Evolutionary conservation across 768 basidiomycete species (phyloP), one percentile per base, ranked within the genome.

Genomic region (Suillus weaverae): DNA sequence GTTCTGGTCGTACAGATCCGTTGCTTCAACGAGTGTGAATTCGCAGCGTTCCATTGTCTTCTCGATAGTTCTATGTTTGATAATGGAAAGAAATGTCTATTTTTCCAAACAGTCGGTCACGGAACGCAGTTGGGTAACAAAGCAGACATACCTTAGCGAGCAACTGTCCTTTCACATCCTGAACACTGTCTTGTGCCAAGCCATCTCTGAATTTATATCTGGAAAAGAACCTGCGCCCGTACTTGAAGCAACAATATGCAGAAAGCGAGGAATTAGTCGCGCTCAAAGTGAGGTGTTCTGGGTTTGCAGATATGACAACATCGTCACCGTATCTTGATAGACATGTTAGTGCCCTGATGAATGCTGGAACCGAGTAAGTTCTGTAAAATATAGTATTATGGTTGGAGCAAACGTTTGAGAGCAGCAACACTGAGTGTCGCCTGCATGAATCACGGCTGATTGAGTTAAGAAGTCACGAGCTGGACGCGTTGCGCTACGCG

Each of bases 311-410:
- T 48, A 95, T 82, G 43, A 84, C 81, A 50, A 95, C 78, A 66
- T 95, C 91, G 65, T 95, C 93, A 59, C 93, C 91, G 72, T 92
- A 94, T 77, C 84, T 87, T 43, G 92, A 88, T 51, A 94, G 79
- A 75, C 94, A 95, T 5, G 84, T 80, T 56, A 95, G 78, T 14
- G 90, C 89, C 73, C 84, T 89, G 33, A 89, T 87, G 71, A 94
- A 88, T 61, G 88, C 93, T 94, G 68, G 56, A 60, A 71, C 53
- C 63, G 63, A 65, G 68, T 74, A 66, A 73, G 74, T 41, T 61
- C 53, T 60, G 71, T 69, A 64, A 66, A 66, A 35, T 39, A 2
- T 46, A 66, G 63, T 32, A 65, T 62, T 18, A 39, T 38, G 26
- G 30, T 32, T 50, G 50, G 22, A 22, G 39, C 70, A 62, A 77